These are phyloP conservation scores for Bimuria novae-zelandiae DNA, from an alignment of 2,329 filamentous ascomycete genomes.

Conservation along the genomic window DNA sequence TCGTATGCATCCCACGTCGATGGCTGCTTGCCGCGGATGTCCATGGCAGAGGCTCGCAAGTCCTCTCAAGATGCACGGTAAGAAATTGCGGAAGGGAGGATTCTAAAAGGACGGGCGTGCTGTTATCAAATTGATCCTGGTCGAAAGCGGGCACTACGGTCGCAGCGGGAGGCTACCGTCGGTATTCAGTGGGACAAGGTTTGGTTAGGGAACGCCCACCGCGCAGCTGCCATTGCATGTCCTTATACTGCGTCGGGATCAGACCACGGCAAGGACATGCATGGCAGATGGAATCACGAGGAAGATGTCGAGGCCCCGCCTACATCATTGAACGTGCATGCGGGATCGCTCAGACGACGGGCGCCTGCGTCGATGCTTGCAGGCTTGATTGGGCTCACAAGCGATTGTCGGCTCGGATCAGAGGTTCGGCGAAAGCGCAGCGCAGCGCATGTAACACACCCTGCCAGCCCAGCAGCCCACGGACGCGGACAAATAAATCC, in stretches of 20 bases:
- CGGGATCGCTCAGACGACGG: conserved; percentile 9
- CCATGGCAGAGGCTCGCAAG: conserved; percentile 32
- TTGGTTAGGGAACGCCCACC: no score
- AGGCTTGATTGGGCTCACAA: conserved; percentile 3
- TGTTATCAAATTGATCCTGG: conserved; percentile 20
- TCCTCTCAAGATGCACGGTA: neutral
- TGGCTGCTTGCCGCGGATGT: conserved; percentile 48
- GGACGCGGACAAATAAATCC: conserved; percentile 16
- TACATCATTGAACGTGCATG: conserved; percentile 16
- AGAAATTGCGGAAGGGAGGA: conserved; percentile 13
- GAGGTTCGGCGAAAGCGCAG: neutral
- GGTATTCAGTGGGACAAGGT: conserved; percentile 1
- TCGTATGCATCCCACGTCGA: conserved; percentile 54
- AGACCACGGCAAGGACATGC: conserved; percentile 7
- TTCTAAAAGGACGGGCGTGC: conserved; percentile 2
- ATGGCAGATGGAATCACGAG: conserved; percentile 18
- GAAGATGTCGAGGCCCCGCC: conserved; percentile 8
- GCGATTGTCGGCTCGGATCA: no score
- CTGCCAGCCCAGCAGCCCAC: conserved; percentile 4
- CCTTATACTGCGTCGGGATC: conserved; percentile 7
- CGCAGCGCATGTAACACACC: no score
- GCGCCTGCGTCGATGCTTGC: neutral
- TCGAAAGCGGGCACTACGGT: conserved; percentile 39
- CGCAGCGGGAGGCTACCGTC: conserved; percentile 33
- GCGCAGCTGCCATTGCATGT: no score